These are phyloP conservation scores for Vigna hirtella DNA, from an alignment of 306 rosid species.

Conservation along the genomic window DNA sequence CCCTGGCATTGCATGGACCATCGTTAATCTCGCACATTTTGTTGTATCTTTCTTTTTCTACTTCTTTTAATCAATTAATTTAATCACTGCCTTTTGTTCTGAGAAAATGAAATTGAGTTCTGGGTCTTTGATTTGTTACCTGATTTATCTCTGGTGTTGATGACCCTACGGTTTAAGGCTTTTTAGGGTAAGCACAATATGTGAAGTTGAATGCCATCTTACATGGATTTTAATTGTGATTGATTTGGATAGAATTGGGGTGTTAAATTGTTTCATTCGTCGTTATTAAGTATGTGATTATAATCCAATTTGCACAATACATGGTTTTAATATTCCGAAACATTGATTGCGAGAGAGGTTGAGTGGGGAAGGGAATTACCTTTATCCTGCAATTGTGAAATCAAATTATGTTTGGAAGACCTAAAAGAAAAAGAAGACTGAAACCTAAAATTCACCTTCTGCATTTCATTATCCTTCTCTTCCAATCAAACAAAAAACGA, in stretches of 20 bases:
- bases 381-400: background rate
- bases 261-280: background rate
- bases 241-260: background rate
- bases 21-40: constrained; percentile 90
- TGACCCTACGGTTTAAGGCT: background rate
- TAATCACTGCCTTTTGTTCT: background rate
- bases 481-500: too few species aligned
- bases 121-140: constrained; percentile 18
- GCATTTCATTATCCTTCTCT: too few species aligned
- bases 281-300: background rate
- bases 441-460: too few species aligned
- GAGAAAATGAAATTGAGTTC: background rate
- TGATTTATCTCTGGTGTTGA: background rate
- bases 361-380: constrained; percentile 12
- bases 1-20: constrained; percentile 99
- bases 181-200: constrained; percentile 25
- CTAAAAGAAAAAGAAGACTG: too few species aligned
- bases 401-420: too few species aligned
- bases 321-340: background rate
- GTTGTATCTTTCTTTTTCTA: constrained; percentile 48
- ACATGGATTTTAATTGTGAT: constrained; percentile 17
- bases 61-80: background rate
- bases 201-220: constrained; percentile 3
- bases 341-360: background rate
- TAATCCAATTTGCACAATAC: background rate